phyloP scores from a whole-genome alignment of 805 yeast genomes.

The Ogataea minuta region DNA sequence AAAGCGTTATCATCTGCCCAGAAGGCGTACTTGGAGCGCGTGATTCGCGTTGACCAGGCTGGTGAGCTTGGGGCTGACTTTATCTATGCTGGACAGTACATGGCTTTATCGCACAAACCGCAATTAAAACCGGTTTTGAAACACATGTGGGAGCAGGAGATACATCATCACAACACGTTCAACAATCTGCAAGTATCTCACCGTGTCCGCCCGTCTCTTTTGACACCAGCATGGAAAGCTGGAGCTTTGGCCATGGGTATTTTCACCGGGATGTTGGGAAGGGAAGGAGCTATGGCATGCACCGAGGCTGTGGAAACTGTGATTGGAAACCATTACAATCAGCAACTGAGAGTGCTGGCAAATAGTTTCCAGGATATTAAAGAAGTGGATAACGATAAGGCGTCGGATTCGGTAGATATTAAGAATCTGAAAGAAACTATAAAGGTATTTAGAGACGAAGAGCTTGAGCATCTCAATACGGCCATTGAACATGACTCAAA shows the following conservation, averaged over 20 bases:
- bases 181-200: conserved; percentile 69
- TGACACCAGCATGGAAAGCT: conserved; percentile 90
- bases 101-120: conserved; percentile 69
- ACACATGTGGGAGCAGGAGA: conserved; percentile 99
- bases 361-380: conserved; percentile 56
- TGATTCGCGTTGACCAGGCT: conserved; percentile 92
- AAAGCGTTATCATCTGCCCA: conserved; percentile 46
- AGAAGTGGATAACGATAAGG: conserved; percentile 28
- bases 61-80: conserved; percentile 96
- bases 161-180: conserved; percentile 86
- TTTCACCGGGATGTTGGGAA: conserved; percentile 80
- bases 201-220: conserved; percentile 84
- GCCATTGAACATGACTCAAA: conserved; percentile 92
- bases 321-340: conserved; percentile 93
- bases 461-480: conserved; percentile 90
- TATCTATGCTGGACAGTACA: conserved; percentile 88
- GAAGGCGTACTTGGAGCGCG: conserved; percentile 66
- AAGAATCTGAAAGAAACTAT: conserved; percentile 57
- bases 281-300: conserved; percentile 99
- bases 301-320: conserved; percentile 99
- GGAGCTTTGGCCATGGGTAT: conserved; percentile 89
- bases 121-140: conserved; percentile 73
- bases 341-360: conserved; percentile 74
- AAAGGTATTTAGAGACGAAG: conserved; percentile 85
- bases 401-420: conserved; percentile 52